Conservation (phyloP, 441 rosid species). For the Croton setiger region DNA sequence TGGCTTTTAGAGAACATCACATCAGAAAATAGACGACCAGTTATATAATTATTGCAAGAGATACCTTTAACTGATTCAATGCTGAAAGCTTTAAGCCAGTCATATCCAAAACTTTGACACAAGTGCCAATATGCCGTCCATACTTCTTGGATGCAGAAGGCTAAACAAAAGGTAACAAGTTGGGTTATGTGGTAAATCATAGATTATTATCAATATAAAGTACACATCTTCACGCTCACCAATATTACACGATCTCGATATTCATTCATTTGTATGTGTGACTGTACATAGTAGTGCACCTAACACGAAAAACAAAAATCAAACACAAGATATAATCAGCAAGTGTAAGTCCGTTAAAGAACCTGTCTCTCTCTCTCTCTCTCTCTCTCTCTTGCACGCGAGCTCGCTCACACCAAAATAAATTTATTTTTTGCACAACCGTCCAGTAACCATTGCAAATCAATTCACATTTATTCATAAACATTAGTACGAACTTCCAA, state of each 20-base stretch:
- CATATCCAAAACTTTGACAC: slow-evolving; percentile 89
- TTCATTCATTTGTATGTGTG: slow-evolving; percentile 96
- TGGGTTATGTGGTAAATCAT: slow-evolving; percentile 14
- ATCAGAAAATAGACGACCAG: background rate
- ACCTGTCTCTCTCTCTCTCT: background rate
- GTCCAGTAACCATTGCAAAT: background rate
- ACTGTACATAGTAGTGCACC: slow-evolving; percentile 86
- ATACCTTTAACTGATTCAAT: slow-evolving; percentile 78
- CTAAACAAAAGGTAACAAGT: slow-evolving; percentile 38
- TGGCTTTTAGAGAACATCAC: background rate
- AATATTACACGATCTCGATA: slow-evolving; percentile 78
- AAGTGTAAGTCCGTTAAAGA: background rate
- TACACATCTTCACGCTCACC: slow-evolving; percentile 44
- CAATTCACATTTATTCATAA: background rate
- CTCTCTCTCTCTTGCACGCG: too few relatives aligned
- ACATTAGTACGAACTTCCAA: background rate
- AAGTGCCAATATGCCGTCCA: slow-evolving; percentile 75
- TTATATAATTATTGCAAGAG: background rate
- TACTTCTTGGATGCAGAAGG: slow-evolving; percentile 71
- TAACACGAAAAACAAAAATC: slow-evolving; percentile 17
- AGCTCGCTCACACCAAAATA: background rate
- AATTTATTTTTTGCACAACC: background rate
- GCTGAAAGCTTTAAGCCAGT: slow-evolving; percentile 88
- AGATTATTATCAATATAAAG: background rate
- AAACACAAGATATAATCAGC: background rate